A percentile compares a stretch with the other conserved stretches of the same genome.
These are phyloP conservation scores for Anacardium occidentale DNA, from an alignment of 345 rosid species.

Conservation along the genomic window DNA sequence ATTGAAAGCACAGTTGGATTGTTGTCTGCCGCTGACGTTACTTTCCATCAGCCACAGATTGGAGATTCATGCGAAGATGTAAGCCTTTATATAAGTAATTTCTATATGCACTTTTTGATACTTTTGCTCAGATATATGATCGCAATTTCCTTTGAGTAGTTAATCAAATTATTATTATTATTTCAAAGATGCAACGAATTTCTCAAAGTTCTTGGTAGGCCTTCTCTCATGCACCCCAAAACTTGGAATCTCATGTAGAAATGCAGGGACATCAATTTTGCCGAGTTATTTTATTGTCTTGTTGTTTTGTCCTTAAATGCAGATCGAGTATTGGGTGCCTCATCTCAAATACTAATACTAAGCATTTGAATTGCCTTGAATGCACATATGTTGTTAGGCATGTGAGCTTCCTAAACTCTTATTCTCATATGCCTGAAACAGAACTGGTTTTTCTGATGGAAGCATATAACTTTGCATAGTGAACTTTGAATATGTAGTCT, in stretches of 20 bases:
- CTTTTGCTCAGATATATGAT: not conserved
- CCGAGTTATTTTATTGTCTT: too few relatives aligned
- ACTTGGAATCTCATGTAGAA: not conserved
- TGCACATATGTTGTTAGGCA: not conserved
- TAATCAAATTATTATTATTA: not conserved
- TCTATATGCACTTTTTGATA: too few relatives aligned
- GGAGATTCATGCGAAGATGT: slow-evolving; percentile 74
- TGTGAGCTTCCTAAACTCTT: not conserved
- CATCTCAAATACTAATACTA: not conserved
- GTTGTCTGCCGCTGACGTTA: slow-evolving; percentile 73
- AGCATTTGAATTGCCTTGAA: not conserved
- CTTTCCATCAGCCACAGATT: slow-evolving; percentile 58
- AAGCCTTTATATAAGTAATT: slow-evolving; percentile 31
- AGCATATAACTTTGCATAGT: not conserved
- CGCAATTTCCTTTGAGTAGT: not conserved
- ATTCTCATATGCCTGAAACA: not conserved
- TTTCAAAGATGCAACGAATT: not conserved
- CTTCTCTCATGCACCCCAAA: not conserved
- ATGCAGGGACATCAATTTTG: not conserved
- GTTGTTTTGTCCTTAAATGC: not conserved
- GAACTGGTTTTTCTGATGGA: too few relatives aligned
- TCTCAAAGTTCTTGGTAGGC: not conserved
- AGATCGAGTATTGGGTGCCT: not conserved
- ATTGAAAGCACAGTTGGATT: slow-evolving; percentile 90
- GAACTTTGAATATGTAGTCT: not conserved